A percentile compares a stretch with the other conserved stretches of the same genome.
These are phyloP conservation scores for Paratinospora sagittata DNA, from an alignment of 164 flowering plant genomes.

Conservation along the genomic window DNA sequence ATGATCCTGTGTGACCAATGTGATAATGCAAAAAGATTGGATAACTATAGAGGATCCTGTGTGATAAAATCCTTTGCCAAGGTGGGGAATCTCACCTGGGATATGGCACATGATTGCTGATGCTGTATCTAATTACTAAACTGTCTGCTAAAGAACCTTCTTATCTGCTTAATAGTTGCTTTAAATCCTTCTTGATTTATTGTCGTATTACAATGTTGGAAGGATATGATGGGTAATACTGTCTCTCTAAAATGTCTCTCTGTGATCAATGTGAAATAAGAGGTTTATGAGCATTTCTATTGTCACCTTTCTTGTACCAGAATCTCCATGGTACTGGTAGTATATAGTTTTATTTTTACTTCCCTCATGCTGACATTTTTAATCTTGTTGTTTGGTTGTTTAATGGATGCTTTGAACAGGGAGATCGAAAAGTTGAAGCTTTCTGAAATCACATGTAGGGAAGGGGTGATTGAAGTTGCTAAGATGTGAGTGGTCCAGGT, in stretches of 20 bases:
- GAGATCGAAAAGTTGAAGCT: constrained; percentile 93
- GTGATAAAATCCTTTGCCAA: too few species aligned
- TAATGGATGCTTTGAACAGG: constrained; percentile 34
- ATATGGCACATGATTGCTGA: too few species aligned
- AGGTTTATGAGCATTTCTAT: not conserved
- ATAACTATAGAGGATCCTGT: too few species aligned
- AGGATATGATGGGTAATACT: not conserved
- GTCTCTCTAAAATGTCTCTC: too few species aligned
- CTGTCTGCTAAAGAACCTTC: not conserved
- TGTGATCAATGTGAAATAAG: not conserved
- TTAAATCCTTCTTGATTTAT: not conserved
- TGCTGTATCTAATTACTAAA: too few species aligned
- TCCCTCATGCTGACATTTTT: not conserved
- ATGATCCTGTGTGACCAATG: too few species aligned
- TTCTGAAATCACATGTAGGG: constrained; percentile 84
- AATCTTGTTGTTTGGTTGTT: not conserved
- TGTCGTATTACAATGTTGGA: not conserved
- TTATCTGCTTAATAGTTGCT: not conserved
- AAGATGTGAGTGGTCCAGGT: constrained; percentile 57
- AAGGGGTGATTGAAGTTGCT: constrained; percentile 87
- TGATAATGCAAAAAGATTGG: too few species aligned
- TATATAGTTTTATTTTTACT: not conserved
- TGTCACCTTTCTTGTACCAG: not conserved
- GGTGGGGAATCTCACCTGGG: too few species aligned
- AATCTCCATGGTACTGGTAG: too few species aligned